Conservation (phyloP, 2,329 filamentous ascomycete species). For the Anisogramma anomala region DNA sequence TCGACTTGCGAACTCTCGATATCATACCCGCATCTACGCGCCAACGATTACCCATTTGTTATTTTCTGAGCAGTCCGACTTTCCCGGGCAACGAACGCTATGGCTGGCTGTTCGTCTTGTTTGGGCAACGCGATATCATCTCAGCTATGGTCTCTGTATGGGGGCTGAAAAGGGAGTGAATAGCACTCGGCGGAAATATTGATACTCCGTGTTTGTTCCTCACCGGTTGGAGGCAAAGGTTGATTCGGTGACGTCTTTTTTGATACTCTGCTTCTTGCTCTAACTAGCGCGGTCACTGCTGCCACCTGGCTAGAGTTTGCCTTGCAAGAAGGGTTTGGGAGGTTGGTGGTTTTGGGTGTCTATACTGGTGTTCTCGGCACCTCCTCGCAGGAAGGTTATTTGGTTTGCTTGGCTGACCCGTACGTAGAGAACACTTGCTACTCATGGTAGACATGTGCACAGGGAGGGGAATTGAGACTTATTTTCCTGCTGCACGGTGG, state of each 20-base stretch:
- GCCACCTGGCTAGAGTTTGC: neutral
- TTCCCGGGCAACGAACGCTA: neutral
- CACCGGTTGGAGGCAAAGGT: neutral
- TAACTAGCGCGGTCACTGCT: neutral
- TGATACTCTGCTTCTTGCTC: neutral
- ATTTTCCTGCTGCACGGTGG: too few relatives aligned
- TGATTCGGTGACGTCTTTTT: neutral
- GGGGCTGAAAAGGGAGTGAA: neutral
- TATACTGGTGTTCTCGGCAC: too few relatives aligned
- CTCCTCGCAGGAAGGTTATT: too few relatives aligned
- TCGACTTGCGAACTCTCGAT: conserved; percentile 3
- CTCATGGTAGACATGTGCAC: too few relatives aligned
- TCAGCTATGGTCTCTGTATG: neutral
- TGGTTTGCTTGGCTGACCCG: too few relatives aligned
- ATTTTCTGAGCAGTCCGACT: conserved; percentile 3
- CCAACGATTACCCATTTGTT: conserved; percentile 13
- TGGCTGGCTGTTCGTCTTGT: neutral
- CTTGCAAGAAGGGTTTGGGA: neutral
- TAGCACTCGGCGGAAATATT: conserved; percentile 1
- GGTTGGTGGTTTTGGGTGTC: too few relatives aligned
- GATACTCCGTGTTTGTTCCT: neutral
- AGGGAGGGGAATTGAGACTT: too few relatives aligned
- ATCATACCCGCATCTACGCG: conserved; percentile 10
- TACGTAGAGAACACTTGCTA: too few relatives aligned
- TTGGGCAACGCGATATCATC: neutral